These are phyloP conservation scores for Teunomyces funiuensis DNA, from an alignment of 805 yeast species.

Conservation along the genomic window DNA sequence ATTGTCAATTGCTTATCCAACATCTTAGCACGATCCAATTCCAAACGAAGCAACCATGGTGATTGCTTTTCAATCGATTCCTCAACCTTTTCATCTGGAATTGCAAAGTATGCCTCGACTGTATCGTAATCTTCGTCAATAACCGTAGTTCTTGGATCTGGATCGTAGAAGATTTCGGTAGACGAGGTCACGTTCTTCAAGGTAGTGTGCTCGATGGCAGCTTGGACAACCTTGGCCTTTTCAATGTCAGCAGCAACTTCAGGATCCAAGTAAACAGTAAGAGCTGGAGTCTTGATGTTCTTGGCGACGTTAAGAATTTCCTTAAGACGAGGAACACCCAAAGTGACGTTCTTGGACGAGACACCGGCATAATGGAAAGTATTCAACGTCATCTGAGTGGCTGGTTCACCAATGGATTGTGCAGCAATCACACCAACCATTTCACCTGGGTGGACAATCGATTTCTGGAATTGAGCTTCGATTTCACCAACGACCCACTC, in stretches of 20 bases:
- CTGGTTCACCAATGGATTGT: slow-evolving; percentile 97
- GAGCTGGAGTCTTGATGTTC: slow-evolving; percentile 98
- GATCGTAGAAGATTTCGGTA: slow-evolving; percentile 95
- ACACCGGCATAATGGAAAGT: slow-evolving; percentile 99
- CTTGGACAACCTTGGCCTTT: slow-evolving; percentile 90
- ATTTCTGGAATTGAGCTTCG: slow-evolving; percentile 88
- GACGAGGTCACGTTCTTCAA: slow-evolving; percentile 94
- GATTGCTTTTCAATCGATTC: slow-evolving; percentile 91
- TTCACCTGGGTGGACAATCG: slow-evolving; percentile 94
- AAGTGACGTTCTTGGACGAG: slow-evolving; percentile 90
- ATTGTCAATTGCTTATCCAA: slow-evolving; percentile 95
- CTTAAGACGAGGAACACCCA: slow-evolving; percentile 97
- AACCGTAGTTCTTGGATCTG: slow-evolving; percentile 96
- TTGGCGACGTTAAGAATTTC: slow-evolving; percentile 98
- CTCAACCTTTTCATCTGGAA: slow-evolving; percentile 97
- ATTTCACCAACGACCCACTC: slow-evolving; percentile 96
- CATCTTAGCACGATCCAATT: slow-evolving; percentile 98
- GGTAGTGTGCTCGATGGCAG: slow-evolving; percentile 96
- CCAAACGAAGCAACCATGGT: slow-evolving; percentile 96
- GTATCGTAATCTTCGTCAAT: slow-evolving; percentile 96
- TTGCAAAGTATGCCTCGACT: slow-evolving; percentile 94
- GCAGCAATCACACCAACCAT: slow-evolving; percentile 99
- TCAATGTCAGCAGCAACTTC: slow-evolving; percentile 87
- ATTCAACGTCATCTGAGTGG: slow-evolving; percentile 95
- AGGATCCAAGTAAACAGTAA: slow-evolving; percentile 86